Evolutionary conservation across 2,329 filamentous ascomycete genomes (phyloP).

Genomic region (Plectosphaerella sp.): DNA sequence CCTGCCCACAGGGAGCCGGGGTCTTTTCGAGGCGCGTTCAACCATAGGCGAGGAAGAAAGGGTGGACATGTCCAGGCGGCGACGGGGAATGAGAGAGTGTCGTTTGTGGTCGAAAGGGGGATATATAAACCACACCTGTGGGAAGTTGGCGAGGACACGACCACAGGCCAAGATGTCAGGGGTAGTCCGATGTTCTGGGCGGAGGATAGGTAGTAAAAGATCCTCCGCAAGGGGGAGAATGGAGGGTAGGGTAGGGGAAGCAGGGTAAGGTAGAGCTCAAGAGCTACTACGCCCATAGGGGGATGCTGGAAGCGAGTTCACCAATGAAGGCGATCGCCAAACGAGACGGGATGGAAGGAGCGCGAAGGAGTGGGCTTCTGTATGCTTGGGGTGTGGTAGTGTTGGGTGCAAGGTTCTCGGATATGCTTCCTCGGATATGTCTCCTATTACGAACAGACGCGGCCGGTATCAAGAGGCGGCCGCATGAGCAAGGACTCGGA

Average conservation of each 20-base stretch:
- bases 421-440: not conserved
- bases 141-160: not conserved
- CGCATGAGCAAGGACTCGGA: too few relatives aligned
- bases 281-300: not conserved
- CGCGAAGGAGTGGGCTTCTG: not conserved
- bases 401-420: not conserved
- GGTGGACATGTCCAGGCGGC: too few relatives aligned
- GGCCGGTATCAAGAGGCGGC: not conserved
- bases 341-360: slow-evolving; percentile 12
- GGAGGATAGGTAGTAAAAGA: too few relatives aligned
- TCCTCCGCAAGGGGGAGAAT: not conserved
- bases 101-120: too few relatives aligned
- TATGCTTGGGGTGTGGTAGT: not conserved
- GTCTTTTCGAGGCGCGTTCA: slow-evolving; percentile 2
- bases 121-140: not conserved
- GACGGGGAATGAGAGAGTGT: too few relatives aligned
- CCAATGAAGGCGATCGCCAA: slow-evolving; percentile 13
- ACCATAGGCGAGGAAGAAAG: not conserved
- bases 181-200: too few relatives aligned
- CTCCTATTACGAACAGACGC: not conserved
- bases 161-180: too few relatives aligned
- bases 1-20: too few relatives aligned
- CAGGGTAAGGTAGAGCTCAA: slow-evolving; percentile 1
- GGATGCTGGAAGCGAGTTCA: not conserved
- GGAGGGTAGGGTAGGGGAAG: not conserved